Base-by-base conservation (phyloP, 495 filamentous ascomycete genomes). In the Lasiosphaeris hirsuta region DNA sequence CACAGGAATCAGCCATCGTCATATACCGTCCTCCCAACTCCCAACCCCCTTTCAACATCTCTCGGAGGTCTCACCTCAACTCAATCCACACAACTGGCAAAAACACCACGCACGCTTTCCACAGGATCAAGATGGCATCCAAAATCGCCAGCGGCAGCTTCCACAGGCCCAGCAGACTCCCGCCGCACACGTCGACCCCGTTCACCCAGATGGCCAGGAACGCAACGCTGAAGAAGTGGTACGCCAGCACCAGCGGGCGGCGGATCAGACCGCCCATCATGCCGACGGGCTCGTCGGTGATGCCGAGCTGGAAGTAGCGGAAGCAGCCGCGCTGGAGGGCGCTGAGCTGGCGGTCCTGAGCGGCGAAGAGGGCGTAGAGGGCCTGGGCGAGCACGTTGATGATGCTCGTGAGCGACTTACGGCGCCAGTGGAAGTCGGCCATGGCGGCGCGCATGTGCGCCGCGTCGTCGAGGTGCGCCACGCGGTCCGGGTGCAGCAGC, bases 311-410 rank as follows among this genome's bases (percentile, higher is more conserved):
- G 78, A 98, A 98, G 69, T 98, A 98, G 42, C 79, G 77, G 78
- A 97, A 97, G 76, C 95, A 97, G 45, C 94, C 94, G 49, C 79
- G 83, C 75, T 96, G 91, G 34, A 97, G 85, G 35, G 87, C 85
- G 57, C 80, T 80, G 38, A 98, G 86, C 57, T 90, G 80, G 40
- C 74, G 62, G 70, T 92, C 89, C 67, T 93, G 78, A 40, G 95
- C 94, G 10, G 95, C 90, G 71, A 98, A 98, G 1, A 97, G 81
- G 19, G 77, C 72, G 73, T 98, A 97, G 2, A 98, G 81, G 0
- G 94, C 92, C 75, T 92, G 88, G 0, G 95, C 92, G 1, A 98
- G 85, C 57, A 97, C 96, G 70, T 98, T 98, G 78, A 98, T 93
- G 53, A 96, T 90, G 36, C 84, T 83, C 0, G 90, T 89, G 10